Evolutionary conservation across 1,284 basidiomycete species (phyloP).

Genomic region (Termitomyces sp.): DNA sequence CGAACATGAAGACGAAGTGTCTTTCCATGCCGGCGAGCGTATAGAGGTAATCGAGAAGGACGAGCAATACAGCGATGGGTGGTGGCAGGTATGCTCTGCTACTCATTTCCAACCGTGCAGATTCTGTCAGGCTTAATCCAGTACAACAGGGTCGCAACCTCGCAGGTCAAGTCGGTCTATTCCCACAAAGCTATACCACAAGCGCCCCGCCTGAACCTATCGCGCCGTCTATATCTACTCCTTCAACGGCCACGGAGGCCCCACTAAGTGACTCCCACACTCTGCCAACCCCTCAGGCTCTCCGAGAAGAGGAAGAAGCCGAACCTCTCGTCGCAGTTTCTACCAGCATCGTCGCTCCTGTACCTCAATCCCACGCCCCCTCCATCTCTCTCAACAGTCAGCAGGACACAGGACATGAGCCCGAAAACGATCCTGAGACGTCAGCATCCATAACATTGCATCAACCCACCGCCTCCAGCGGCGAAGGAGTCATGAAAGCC

Average conservation of each 20-base stretch:
- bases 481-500: conserved; percentile 67
- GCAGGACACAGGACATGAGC: conserved; percentile 8
- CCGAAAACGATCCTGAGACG: conserved; percentile 19
- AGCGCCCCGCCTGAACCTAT: conserved; percentile 39
- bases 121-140: conserved; percentile 3
- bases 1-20: conserved; percentile 92
- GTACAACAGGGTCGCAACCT: conserved; percentile 73
- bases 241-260: conserved; percentile 17
- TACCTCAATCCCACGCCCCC: conserved; percentile 31
- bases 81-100: conserved; percentile 79
- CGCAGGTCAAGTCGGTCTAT: conserved; percentile 80
- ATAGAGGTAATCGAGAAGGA: conserved; percentile 93
- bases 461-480: conserved; percentile 21
- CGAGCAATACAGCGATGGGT: conserved; percentile 93
- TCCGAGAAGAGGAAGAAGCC: conserved; percentile 33
- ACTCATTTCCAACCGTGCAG: background rate
- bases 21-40: conserved; percentile 81
- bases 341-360: conserved; percentile 26
- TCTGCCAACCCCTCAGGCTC: conserved; percentile 31
- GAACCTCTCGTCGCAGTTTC: conserved; percentile 25
- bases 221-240: conserved; percentile 19
- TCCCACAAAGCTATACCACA: conserved; percentile 89
- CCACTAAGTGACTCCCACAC: conserved; percentile 22
- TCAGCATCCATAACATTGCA: background rate
- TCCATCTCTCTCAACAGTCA: conserved; percentile 26